Evolutionary conservation across 306 rosid species (phyloP), one percentile per base, ranked within the genome.

Genomic region (Delonix regia): DNA sequence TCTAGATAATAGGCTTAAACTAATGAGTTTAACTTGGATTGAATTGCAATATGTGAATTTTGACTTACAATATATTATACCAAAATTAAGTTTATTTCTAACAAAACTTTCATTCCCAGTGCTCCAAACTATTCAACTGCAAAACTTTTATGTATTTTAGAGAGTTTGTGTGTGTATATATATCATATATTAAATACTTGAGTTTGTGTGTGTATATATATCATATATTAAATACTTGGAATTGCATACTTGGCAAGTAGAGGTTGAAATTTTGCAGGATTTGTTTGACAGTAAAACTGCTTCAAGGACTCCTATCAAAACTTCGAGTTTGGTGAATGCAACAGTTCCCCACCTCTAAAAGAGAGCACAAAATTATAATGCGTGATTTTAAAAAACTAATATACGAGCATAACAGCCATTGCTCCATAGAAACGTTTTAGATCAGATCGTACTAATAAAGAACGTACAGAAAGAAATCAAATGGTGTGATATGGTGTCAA

Each of bases 381-480:
- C 2, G 25, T 18, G 22, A 62, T 25, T 19, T 15, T 52, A 59
- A 33, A 18, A 13, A 62, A 33, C 19, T 8, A 0, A 2, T n/a
- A 64, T 24, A 10, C 44, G 38, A 19, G 28, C 24, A 63, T 27
- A 18, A 10, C 27, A 9, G 44, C 7, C 9, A 63, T 36, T 63
- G 25, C 47, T 19, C 30, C 38, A 22, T 10, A 15, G 39, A 15
- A 15, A 3, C 14, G 4, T 60, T 14, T 60, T 61, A 61, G 33
- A 68, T 8, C 28, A 72, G 7, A 45, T 57, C 59, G 36, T 79
- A 83, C 80, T 51, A 71, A 66, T 67, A 75, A 57, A 14, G 41
- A 30, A 65, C 70, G 41, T 33, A 41, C 36, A 85, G 12, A 12
- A 85, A 55, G 25, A 28, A 30, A 78, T 69, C 76, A 78, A 74